A percentile compares a stretch with the other conserved stretches of the same genome.
Evolutionary conservation across 805 yeast species (phyloP).

Genomic region (Starmera dryadoides): DNA sequence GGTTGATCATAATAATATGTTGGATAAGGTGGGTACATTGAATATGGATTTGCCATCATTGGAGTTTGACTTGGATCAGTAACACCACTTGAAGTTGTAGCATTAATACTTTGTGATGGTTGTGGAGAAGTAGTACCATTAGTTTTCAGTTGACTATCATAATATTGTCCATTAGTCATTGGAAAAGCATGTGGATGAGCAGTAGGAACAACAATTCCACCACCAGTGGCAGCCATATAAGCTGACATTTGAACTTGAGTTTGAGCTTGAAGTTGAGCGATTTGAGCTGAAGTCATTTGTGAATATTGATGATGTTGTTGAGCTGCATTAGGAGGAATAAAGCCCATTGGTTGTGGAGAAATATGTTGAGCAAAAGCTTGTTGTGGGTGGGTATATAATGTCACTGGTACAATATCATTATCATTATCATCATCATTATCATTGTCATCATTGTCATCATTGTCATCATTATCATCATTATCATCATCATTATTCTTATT

Average conservation of each 20-base stretch:
- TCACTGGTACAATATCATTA: background rate
- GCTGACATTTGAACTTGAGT: too few relatives aligned
- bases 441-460: background rate
- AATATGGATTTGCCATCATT: background rate
- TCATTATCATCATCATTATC: background rate
- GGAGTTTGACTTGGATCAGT: background rate
- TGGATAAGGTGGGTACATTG: background rate
- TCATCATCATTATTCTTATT: too few relatives aligned
- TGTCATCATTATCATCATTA: constrained; percentile 2
- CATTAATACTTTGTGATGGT: background rate
- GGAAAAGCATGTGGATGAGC: constrained; percentile 4
- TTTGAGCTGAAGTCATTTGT: background rate
- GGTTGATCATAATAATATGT: constrained; percentile 3
- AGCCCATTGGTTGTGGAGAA: background rate
- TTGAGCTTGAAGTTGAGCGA: too few relatives aligned
- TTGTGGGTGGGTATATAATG: background rate
- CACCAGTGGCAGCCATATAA: too few relatives aligned
- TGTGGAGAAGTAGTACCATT: background rate
- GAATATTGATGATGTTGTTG: background rate
- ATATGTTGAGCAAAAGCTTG: background rate
- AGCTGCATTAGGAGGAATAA: background rate
- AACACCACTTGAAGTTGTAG: background rate
- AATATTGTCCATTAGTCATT: constrained; percentile 20
- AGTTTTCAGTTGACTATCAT: constrained; percentile 13
- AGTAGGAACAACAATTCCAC: constrained; percentile 1